Evolutionary conservation across 192 early-diverging fungal species (phyloP).

Genomic region (Paraglomus occultum): DNA sequence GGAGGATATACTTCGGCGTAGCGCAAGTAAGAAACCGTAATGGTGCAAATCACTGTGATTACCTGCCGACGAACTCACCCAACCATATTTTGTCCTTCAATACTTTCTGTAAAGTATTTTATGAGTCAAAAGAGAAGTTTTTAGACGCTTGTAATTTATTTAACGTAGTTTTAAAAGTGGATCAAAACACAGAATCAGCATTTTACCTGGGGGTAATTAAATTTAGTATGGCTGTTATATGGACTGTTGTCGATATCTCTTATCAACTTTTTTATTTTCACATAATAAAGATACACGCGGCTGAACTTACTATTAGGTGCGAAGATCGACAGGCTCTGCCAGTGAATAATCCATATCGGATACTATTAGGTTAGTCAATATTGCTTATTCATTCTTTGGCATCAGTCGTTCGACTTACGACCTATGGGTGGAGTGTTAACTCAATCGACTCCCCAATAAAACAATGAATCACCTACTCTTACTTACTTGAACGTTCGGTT

Average conservation of each 20-base stretch:
- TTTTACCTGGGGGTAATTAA: conserved; percentile 15
- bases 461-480: too few species aligned
- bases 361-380: conserved; percentile 14
- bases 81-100: background rate
- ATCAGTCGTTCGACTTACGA: background rate
- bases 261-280: background rate
- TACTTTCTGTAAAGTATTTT: conserved; percentile 8
- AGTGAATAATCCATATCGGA: conserved; percentile 1
- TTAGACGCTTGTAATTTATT: conserved; percentile 22
- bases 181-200: background rate
- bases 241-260: too few species aligned
- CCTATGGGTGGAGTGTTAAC: too few species aligned
- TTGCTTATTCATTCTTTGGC: background rate
- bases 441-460: too few species aligned
- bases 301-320: conserved; percentile 14
- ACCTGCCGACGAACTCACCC: background rate
- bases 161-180: conserved; percentile 4
- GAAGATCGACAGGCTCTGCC: background rate
- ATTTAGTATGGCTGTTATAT: conserved; percentile 9
- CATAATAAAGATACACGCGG: conserved; percentile 13
- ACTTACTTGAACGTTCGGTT: too few species aligned
- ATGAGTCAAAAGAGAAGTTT: background rate
- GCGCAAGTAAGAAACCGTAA: background rate
- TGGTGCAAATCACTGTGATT: too few species aligned
- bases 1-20: conserved; percentile 7